Evolutionary conservation across 192 early-diverging fungal species (phyloP).

Genomic region (Kickxella alabastrina): DNA sequence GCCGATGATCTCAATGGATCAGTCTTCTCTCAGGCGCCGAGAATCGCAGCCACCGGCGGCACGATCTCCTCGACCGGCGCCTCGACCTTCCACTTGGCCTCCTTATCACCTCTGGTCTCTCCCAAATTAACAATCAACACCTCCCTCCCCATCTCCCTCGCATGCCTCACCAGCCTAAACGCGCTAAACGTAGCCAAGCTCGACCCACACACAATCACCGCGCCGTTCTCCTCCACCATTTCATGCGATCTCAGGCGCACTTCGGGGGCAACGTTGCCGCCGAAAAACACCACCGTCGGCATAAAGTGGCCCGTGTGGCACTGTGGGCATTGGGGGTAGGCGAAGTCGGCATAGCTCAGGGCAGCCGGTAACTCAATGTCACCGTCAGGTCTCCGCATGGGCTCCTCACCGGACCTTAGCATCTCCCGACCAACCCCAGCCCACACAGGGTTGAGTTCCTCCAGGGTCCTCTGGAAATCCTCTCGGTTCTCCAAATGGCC

Average conservation of each 20-base stretch:
- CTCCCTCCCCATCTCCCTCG: constrained; percentile 56
- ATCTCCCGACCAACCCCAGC: constrained; percentile 41
- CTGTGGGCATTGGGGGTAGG: constrained; percentile 64
- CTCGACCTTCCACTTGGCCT: constrained; percentile 35
- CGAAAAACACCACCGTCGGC: constrained; percentile 86
- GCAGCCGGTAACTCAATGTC: constrained; percentile 65
- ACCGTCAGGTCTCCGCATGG: constrained; percentile 74
- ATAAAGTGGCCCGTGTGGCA: constrained; percentile 67
- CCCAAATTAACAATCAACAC: constrained; percentile 74
- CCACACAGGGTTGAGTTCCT: constrained; percentile 68
- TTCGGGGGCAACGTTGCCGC: constrained; percentile 66
- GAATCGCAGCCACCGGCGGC: constrained; percentile 11
- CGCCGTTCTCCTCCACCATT: constrained; percentile 58
- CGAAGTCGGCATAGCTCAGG: constrained; percentile 62
- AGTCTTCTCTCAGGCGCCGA: too few relatives aligned
- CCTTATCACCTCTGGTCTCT: constrained; percentile 64
- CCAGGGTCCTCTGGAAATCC: constrained; percentile 63
- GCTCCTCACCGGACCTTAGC: constrained; percentile 40
- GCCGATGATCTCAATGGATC: too few relatives aligned
- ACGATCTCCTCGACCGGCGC: constrained; percentile 27
- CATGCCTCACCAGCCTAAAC: constrained; percentile 68
- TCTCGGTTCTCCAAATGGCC: constrained; percentile 51
- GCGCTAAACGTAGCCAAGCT: constrained; percentile 82
- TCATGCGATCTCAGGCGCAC: constrained; percentile 56
- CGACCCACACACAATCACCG: constrained; percentile 75